Percentiles rank a stretch among this genome's conserved stretches.
Conservation (phyloP, 345 rosid genomes). For the Hypericum androsaemum region DNA sequence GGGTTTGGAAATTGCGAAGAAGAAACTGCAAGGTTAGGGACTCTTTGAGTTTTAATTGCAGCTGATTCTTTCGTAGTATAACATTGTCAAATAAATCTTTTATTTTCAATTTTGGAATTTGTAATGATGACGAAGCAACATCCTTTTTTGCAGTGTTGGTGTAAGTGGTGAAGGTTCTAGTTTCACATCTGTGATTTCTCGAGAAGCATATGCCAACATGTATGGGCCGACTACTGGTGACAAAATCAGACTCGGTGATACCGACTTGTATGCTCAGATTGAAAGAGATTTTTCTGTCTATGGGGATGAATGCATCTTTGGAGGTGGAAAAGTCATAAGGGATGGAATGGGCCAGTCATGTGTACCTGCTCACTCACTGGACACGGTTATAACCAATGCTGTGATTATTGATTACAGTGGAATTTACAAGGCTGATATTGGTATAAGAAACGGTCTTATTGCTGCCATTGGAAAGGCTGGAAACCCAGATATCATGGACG, state of each 20-base stretch:
- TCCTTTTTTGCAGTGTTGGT: constrained; percentile 56
- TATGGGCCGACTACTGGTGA: constrained; percentile 97
- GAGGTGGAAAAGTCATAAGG: constrained; percentile 96
- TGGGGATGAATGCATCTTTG: constrained; percentile 97
- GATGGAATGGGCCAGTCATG: constrained; percentile 95
- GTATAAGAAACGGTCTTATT: constrained; percentile 62
- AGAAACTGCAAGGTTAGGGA: constrained; percentile 49
- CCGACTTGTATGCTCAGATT: constrained; percentile 75
- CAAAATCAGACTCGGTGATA: constrained; percentile 77
- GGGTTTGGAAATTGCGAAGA: constrained; percentile 51
- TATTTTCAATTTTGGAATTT: not conserved
- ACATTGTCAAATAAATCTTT: not conserved
- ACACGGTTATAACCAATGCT: constrained; percentile 77
- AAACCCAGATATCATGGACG: constrained; percentile 78
- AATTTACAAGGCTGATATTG: constrained; percentile 85
- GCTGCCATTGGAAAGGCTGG: constrained; percentile 79
- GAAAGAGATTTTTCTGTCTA: constrained; percentile 65
- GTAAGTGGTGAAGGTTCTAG: constrained; percentile 43
- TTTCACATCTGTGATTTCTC: constrained; percentile 41
- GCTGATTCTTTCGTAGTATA: not conserved
- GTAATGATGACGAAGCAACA: too few species aligned
- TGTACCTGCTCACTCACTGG: constrained; percentile 45
- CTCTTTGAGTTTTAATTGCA: constrained; percentile 10
- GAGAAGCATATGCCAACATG: constrained; percentile 74
- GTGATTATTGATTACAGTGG: constrained; percentile 77